Base-by-base conservation (phyloP, 371 early-diverging fungal genomes). In the Zopfochytrium polystomum region DNA sequence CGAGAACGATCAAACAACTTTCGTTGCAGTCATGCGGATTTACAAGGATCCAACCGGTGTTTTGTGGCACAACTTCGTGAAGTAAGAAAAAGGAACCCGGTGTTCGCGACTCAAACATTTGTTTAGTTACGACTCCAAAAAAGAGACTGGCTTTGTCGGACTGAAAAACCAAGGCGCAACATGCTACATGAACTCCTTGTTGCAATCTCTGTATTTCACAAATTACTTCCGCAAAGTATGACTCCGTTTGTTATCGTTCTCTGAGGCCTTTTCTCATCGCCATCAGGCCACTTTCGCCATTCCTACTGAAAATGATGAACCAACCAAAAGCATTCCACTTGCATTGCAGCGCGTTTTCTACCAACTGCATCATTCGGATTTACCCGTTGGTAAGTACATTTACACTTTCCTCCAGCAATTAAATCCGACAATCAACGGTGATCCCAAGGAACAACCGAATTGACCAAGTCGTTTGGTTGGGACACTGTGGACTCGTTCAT, bases 91-190 rank as follows among this genome's bases (percentile, higher is more conserved):
- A n/a, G 11, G 9, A n/a, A 38, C 38, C n/a, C n/a, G 38, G 11
- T 38, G n/a, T 38, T 38, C 38, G n/a, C 38, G 38, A n/a, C n/a
- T n/a, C n/a, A n/a, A n/a, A n/a, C n/a, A n/a, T n/a, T 45, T 1
- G 0, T 38, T 11, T 42, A 88, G 87, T 60, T 92, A 87, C 67
- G 90, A 91, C 68, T 91, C 96, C 25, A 89, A 90, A 68, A 83
- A 85, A 53, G 81, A 83, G 72, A 95, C 96, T 15, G 96, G 97
- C 13, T 92, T 82, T 73, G 92, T 96, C 26, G 99, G 99, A 0
- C 77, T 99, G 56, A 86, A 87, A 53, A 99, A 99, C 73, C 95
- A 98, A 72, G 99, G 99, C 13, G 99, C 99, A 0, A 99, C 99
- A 0, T 98, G 99, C 79, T 99, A 99, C 75, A 92, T 98, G 90